Base-by-base conservation (phyloP, 2,329 filamentous ascomycete species). In the Coniochaeta ligniaria region DNA sequence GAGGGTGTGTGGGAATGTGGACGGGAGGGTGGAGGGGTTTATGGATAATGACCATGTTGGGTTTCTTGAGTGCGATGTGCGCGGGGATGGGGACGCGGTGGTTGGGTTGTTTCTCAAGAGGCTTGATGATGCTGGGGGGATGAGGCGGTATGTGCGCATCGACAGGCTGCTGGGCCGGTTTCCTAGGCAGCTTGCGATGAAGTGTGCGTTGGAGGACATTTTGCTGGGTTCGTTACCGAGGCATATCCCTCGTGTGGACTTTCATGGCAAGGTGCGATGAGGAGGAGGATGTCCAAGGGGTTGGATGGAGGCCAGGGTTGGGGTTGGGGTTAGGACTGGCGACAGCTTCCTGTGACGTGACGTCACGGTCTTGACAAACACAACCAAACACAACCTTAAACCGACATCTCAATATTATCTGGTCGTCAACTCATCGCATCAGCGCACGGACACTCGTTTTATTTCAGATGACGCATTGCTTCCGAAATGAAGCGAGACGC, bases 1-100 rank as follows among this genome's bases (percentile, higher is more conserved):
- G 52, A 33, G 60, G 6, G 60, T 62, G 2, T 62, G 54, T 22
- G 54, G 36, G 1, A 62, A 60, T 24, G 38, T 52, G n/a, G 58
- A 60, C 20, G 26, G 60, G 11, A 41, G 41, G 7, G 7, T 28
- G 6, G n/a, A 52, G 52, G 59, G 54, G 1, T 60, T 62, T 14
- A 62, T 62, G 60, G 60, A 62, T 41, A 58, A 62, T 41, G 60
- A 62, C 16, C 60, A 62, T 16, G 47, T 62, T 35, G 60, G 58
- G 1, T 60, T 60, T n/a, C 14, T 62, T 14, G 58, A 62, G 22
- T 62, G 60, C 38, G 60, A 60, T 16, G 7, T 62, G 20, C 60
- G 56, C n/a, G 60, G 54, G 17, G 45, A 47, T 1, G 35, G 26
- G 26, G 50, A 60, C 17, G 57, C 52, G 11, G 60, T 60, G 16